Percentiles rank a stretch among this genome's conserved stretches.
phyloP scores from a whole-genome alignment of 202 grass and related monocot species.

The Alloteropsis angusta region DNA sequence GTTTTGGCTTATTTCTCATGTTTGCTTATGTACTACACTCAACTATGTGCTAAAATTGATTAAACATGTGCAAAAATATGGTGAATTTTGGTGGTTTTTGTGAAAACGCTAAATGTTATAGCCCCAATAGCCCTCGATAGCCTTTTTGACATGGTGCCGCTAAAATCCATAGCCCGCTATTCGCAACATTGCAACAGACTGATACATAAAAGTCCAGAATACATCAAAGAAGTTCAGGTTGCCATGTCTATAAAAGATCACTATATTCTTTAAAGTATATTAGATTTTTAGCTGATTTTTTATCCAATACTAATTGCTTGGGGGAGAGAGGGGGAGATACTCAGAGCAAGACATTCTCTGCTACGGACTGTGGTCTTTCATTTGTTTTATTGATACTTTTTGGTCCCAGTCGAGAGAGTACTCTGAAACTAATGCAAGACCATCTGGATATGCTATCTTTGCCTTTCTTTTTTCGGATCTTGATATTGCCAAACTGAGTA shows the following conservation, averaged over 20 bases:
- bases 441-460: background rate
- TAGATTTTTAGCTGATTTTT: background rate
- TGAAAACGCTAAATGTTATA: too few species aligned
- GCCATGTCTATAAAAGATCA: background rate
- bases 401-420: background rate
- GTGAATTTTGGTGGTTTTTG: too few species aligned
- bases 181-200: constrained; percentile 14
- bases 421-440: background rate
- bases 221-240: background rate
- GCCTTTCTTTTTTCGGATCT: background rate
- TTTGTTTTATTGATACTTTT: background rate
- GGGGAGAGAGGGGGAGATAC: too few species aligned
- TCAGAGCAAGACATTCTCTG: background rate
- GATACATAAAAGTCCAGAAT: background rate
- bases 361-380: background rate
- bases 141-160: too few species aligned
- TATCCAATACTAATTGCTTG: constrained; percentile 4
- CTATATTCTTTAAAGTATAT: background rate
- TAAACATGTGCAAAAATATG: too few species aligned
- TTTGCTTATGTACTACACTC: too few species aligned
- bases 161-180: too few species aligned
- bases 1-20: too few species aligned
- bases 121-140: too few species aligned
- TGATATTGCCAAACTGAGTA: background rate
- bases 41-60: too few species aligned